Conservation (phyloP, 2,329 filamentous ascomycete genomes). For the Thielaviopsis euricoi region DNA sequence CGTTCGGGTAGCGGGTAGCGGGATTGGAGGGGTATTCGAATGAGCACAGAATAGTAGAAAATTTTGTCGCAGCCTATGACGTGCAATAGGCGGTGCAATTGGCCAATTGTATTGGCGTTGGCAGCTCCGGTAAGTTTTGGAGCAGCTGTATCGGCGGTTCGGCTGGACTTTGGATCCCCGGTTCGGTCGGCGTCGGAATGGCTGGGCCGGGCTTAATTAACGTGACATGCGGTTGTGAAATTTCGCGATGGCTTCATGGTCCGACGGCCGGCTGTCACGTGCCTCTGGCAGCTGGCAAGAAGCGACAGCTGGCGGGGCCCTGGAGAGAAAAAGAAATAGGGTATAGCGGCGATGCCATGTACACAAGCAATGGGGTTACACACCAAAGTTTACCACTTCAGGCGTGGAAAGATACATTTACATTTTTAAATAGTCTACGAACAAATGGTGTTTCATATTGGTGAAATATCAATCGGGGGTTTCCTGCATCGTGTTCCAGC, state of each 20-base stretch:
- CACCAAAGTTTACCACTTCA: neutral
- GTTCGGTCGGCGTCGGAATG: neutral
- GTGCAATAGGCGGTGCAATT: neutral
- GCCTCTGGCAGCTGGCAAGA: neutral
- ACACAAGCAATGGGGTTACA: neutral
- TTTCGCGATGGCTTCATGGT: slow-evolving; percentile 9
- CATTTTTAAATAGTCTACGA: neutral
- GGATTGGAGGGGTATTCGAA: no score
- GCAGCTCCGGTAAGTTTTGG: neutral
- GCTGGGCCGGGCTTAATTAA: neutral
- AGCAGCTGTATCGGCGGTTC: neutral
- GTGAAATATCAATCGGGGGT: neutral
- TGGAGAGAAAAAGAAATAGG: neutral
- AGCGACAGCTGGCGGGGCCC: neutral
- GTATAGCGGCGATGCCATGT: neutral
- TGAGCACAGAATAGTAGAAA: no score
- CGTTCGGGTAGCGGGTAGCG: no score
- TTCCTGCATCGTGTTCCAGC: neutral
- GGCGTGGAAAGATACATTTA: neutral
- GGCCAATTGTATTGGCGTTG: neutral
- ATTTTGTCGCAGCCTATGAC: no score
- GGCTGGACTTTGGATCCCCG: neutral
- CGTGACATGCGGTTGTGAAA: slow-evolving; percentile 10
- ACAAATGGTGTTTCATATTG: neutral
- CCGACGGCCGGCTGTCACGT: slow-evolving; percentile 9